Conservation (phyloP, 768 basidiomycete genomes). For the Mycena haematopus region DNA sequence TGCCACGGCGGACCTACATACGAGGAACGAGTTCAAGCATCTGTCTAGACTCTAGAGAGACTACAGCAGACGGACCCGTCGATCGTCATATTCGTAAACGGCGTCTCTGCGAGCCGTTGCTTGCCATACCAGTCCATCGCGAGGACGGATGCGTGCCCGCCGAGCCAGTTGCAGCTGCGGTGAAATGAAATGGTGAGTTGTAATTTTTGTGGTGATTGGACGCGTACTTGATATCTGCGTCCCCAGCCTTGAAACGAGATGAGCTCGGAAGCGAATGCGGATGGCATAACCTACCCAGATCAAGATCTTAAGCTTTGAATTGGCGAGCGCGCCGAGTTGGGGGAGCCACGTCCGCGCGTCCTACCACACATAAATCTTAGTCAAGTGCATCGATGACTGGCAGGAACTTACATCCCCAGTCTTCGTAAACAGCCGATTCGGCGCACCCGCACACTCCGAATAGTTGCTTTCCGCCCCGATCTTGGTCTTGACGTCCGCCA, state of each 20-base stretch:
- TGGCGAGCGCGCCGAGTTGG: slow-evolving; percentile 52
- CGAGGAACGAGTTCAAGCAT: too few relatives aligned
- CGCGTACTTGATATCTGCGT: slow-evolving; percentile 56
- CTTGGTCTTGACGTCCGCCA: slow-evolving; percentile 40
- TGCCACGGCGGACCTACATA: slow-evolving; percentile 57
- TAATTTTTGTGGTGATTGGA: too few relatives aligned
- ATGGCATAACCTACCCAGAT: slow-evolving; percentile 47
- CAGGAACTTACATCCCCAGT: slow-evolving; percentile 59
- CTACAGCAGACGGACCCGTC: too few relatives aligned
- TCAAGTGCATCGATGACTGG: not conserved
- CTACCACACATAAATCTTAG: slow-evolving; percentile 34
- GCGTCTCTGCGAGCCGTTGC: slow-evolving; percentile 41
- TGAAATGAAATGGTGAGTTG: too few relatives aligned
- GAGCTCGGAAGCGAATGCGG: not conserved
- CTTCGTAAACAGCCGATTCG: slow-evolving; percentile 46
- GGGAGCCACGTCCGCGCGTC: slow-evolving; percentile 63
- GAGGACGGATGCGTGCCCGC: slow-evolving; percentile 48
- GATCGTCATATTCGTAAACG: slow-evolving; percentile 63
- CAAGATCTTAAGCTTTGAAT: slow-evolving; percentile 49
- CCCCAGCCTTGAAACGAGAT: slow-evolving; percentile 45
- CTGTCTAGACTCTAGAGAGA: too few relatives aligned
- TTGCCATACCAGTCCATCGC: slow-evolving; percentile 57
- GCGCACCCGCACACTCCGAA: slow-evolving; percentile 53
- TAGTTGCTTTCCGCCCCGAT: slow-evolving; percentile 64
- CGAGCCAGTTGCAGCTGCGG: slow-evolving; percentile 55